These are phyloP conservation scores for Jamesozyma lodderae DNA, from an alignment of 805 yeast species.

Conservation along the genomic window DNA sequence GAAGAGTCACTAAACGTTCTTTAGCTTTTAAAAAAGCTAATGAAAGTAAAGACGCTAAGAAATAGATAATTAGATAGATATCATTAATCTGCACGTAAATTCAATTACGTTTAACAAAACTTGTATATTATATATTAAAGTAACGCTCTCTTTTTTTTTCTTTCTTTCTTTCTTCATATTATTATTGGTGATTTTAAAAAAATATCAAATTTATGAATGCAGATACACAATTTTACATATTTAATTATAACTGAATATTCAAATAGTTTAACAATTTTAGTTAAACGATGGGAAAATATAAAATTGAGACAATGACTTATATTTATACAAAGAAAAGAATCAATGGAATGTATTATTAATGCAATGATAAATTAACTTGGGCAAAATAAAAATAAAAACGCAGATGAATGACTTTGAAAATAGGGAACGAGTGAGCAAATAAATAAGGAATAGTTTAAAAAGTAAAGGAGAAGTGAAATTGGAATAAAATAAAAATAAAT, in stretches of 20 bases:
- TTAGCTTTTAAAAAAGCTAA: slow-evolving; percentile 33
- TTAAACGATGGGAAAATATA: no score
- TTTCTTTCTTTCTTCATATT: no score
- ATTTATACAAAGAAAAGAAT: no score
- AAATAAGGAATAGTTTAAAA: neutral
- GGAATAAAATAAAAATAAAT: neutral
- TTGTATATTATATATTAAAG: slow-evolving; percentile 1
- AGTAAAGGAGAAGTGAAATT: neutral
- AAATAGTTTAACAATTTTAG: no score
- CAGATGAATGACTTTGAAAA: neutral
- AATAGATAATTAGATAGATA: neutral
- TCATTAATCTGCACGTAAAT: no score
- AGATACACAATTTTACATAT: neutral
- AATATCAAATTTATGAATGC: neutral
- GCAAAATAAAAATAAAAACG: neutral
- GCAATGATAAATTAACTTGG: no score
- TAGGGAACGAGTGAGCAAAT: neutral
- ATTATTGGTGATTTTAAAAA: no score
- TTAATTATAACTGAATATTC: no score
- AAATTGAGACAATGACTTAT: no score
- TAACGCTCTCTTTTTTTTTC: no score
- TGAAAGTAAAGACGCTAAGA: slow-evolving; percentile 2
- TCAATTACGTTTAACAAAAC: neutral
- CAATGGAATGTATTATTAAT: no score
- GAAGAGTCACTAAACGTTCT: slow-evolving; percentile 40